Percentiles rank a stretch among this genome's conserved stretches.
Evolutionary conservation across 169 alveolate species (phyloP).

Genomic region (Blepharisma undulans): DNA sequence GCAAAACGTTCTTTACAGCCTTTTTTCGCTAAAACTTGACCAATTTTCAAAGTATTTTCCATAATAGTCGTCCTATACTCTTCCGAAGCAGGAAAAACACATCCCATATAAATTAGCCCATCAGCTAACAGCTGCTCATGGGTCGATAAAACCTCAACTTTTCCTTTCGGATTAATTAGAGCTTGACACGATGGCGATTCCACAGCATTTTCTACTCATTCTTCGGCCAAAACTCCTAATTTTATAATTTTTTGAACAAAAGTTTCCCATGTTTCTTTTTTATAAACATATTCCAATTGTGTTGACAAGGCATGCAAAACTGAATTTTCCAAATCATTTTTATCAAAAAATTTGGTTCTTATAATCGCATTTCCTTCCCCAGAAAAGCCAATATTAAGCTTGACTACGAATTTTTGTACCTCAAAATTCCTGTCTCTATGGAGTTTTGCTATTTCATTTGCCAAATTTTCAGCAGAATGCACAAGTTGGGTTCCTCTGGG

Average conservation of each 20-base stretch:
- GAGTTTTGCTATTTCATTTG: background rate
- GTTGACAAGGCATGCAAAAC: background rate
- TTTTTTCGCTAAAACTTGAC: slow-evolving; percentile 1
- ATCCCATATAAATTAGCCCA: slow-evolving; percentile 12
- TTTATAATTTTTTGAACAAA: background rate
- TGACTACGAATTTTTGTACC: background rate
- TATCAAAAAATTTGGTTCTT: background rate
- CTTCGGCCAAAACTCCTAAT: slow-evolving; percentile 16
- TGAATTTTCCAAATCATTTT: background rate
- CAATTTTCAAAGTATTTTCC: slow-evolving; percentile 20
- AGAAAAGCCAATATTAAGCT: slow-evolving; percentile 22
- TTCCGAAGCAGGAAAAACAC: slow-evolving; percentile 31
- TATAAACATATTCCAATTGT: background rate
- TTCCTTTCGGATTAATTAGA: background rate
- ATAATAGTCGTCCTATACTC: slow-evolving; percentile 5
- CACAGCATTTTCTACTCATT: slow-evolving; percentile 9
- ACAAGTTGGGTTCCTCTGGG: background rate
- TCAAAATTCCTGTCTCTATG: background rate
- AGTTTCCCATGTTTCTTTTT: slow-evolving; percentile 22
- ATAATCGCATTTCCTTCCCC: slow-evolving; percentile 38
- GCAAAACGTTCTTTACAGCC: slow-evolving; percentile 36
- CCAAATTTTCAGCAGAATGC: background rate
- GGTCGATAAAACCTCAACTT: slow-evolving; percentile 28
- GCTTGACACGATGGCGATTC: slow-evolving; percentile 27
- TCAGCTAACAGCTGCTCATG: slow-evolving; percentile 14